phyloP scores from a whole-genome alignment of 371 early-diverging fungal species.

The Mucor velutinosus region DNA sequence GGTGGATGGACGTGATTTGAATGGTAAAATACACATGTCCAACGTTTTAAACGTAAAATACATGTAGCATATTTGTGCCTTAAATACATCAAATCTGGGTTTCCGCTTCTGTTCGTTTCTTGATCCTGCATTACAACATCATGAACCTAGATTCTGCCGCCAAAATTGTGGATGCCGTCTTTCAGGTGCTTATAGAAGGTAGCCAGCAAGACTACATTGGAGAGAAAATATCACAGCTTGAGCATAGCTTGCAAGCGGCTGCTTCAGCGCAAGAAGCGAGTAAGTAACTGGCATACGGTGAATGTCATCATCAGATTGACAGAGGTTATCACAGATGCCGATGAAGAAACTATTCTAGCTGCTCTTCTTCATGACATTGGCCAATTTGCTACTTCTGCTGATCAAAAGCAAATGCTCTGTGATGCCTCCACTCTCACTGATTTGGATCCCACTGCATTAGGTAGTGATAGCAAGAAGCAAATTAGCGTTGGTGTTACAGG shows the following conservation, averaged over 20 bases:
- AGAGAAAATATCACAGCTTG: constrained; percentile 56
- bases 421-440: constrained; percentile 32
- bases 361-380: constrained; percentile 63
- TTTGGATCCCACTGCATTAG: constrained; percentile 20
- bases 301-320: not conserved
- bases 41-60: not conserved
- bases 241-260: constrained; percentile 58
- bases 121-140: not conserved
- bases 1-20: not conserved
- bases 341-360: constrained; percentile 55
- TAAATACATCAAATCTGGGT: not conserved
- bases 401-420: constrained; percentile 52
- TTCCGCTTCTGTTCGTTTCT: not conserved
- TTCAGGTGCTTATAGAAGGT: constrained; percentile 50
- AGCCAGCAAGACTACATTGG: constrained; percentile 57
- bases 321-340: constrained; percentile 30
- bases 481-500: constrained; percentile 50
- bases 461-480: constrained; percentile 2
- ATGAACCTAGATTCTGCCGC: constrained; percentile 12
- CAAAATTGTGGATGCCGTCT: constrained; percentile 36
- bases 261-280: constrained; percentile 39
- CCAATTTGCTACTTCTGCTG: constrained; percentile 49
- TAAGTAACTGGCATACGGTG: not conserved
- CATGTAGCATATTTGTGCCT: not conserved
- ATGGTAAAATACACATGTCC: not conserved